A percentile compares a stretch with the other conserved stretches of the same genome.
Evolutionary conservation across 169 alveolate species (phyloP).

Genomic region (Amoebophrya sp.): DNA sequence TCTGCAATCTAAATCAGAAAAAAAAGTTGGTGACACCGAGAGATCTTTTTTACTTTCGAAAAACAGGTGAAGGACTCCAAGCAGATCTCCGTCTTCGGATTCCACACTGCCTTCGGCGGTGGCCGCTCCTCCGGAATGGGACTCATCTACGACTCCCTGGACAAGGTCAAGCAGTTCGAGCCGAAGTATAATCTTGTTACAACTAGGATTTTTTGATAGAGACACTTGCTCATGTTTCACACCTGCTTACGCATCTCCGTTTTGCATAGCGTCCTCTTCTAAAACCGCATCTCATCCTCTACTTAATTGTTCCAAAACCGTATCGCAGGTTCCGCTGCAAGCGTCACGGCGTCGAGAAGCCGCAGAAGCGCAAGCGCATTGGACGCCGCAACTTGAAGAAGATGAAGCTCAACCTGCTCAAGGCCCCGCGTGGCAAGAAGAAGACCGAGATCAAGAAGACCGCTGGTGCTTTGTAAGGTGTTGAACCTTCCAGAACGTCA

Average conservation of each 20-base stretch:
- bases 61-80: slow-evolving; percentile 72
- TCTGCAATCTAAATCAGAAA: no score
- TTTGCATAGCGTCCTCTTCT: neutral
- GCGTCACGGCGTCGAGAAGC: neutral
- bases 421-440: slow-evolving; percentile 25
- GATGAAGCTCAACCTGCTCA: neutral
- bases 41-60: slow-evolving; percentile 50
- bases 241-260: neutral
- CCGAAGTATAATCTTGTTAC: slow-evolving; percentile 67
- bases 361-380: neutral
- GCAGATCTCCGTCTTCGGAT: slow-evolving; percentile 73
- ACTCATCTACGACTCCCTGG: slow-evolving; percentile 71
- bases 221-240: no score
- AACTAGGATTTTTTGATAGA: slow-evolving; percentile 54
- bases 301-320: neutral
- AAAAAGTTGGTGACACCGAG: no score
- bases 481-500: no score
- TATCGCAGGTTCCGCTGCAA: slow-evolving; percentile 23
- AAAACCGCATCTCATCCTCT: neutral
- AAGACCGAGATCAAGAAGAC: neutral
- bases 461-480: neutral
- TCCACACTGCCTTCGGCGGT: slow-evolving; percentile 84
- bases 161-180: slow-evolving; percentile 69
- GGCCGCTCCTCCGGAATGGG: slow-evolving; percentile 86
- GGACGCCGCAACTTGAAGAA: neutral